Conservation (phyloP, 2,329 filamentous ascomycete species). For the Botrytis porri region DNA sequence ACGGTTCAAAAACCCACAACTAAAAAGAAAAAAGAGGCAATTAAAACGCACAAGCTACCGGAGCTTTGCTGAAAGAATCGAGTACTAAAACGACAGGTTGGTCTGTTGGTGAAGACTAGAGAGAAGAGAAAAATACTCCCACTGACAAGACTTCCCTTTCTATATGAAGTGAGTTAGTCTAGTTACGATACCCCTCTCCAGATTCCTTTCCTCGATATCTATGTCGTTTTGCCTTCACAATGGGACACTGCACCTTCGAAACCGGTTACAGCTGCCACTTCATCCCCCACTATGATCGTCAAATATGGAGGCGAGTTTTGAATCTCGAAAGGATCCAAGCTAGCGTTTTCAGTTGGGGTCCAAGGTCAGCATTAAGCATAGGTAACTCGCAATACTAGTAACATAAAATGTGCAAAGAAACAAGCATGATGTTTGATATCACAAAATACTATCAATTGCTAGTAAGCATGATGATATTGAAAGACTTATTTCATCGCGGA, state of each 20-base stretch:
- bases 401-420: neutral
- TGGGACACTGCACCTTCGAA: neutral
- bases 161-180: constrained; percentile 5
- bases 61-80: constrained; percentile 44
- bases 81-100: constrained; percentile 28
- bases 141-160: constrained; percentile 12
- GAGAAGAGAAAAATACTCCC: constrained; percentile 20
- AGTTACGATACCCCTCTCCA: neutral
- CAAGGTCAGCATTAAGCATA: constrained; percentile 23
- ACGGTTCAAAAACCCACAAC: constrained; percentile 14
- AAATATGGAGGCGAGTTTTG: constrained; percentile 34
- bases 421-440: constrained; percentile 10
- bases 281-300: constrained; percentile 25
- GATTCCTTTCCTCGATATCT: neutral
- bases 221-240: neutral
- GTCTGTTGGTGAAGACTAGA: constrained; percentile 35
- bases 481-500: neutral
- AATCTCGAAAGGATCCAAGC: constrained; percentile 34
- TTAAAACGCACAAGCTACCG: constrained; percentile 42
- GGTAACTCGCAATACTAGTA: neutral
- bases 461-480: neutral
- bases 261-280: constrained; percentile 15
- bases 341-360: constrained; percentile 34
- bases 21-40: constrained; percentile 29
- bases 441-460: neutral